A percentile compares a stretch with the other conserved stretches of the same genome.
Evolutionary conservation across 2,329 filamentous ascomycete genomes (phyloP).

Genomic region (Davidsoniella virescens): DNA sequence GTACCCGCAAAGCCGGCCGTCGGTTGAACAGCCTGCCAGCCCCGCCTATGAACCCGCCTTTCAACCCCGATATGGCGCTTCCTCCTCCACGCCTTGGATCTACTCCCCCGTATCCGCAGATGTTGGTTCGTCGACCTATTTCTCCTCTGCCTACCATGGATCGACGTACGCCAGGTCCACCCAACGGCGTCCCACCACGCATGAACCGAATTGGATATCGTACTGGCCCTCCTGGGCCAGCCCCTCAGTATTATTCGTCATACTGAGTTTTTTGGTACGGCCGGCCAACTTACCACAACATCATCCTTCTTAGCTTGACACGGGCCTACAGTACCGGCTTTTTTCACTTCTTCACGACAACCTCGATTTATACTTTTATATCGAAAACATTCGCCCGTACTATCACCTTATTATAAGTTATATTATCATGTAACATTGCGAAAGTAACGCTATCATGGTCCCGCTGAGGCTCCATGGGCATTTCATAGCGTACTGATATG

Average conservation of each 20-base stretch:
- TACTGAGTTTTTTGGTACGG: neutral
- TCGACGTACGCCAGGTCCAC: slow-evolving; percentile 8
- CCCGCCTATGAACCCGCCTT: slow-evolving; percentile 23
- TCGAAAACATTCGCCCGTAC: too few relatives aligned
- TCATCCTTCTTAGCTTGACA: too few relatives aligned
- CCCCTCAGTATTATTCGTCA: neutral
- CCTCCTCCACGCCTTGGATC: slow-evolving; percentile 20
- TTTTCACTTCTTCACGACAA: neutral
- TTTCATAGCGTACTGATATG: too few relatives aligned
- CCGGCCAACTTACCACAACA: too few relatives aligned
- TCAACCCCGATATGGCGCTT: slow-evolving; percentile 14
- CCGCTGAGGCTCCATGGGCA: too few relatives aligned
- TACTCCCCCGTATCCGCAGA: slow-evolving; percentile 21
- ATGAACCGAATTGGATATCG: neutral
- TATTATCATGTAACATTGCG: too few relatives aligned
- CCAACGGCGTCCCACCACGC: neutral
- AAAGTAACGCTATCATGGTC: too few relatives aligned
- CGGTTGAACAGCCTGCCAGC: slow-evolving; percentile 21
- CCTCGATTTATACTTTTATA: too few relatives aligned
- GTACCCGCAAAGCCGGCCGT: slow-evolving; percentile 30
- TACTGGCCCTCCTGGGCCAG: neutral
- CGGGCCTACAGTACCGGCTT: slow-evolving; percentile 4
- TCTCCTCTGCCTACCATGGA: slow-evolving; percentile 15
- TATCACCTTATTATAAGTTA: too few relatives aligned
- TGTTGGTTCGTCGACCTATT: slow-evolving; percentile 24